These are phyloP conservation scores for Mycena metata DNA, from an alignment of 768 basidiomycete species.

Conservation along the genomic window DNA sequence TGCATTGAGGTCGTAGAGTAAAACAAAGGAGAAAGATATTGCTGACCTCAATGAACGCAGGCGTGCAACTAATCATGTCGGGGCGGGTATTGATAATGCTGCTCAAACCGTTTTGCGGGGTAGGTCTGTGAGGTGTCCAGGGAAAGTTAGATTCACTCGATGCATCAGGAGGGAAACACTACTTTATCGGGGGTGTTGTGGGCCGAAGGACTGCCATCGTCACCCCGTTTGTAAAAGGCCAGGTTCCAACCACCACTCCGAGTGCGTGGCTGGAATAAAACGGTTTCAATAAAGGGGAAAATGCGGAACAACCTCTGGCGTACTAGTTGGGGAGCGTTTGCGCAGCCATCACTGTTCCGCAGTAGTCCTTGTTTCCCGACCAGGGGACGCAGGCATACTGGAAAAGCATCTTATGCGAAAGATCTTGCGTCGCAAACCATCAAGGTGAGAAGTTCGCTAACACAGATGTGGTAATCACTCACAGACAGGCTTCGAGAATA, in stretches of 20 bases:
- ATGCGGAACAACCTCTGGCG: background rate
- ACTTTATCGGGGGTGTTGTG: slow-evolving; percentile 7
- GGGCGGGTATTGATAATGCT: slow-evolving; percentile 12
- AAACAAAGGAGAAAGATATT: background rate
- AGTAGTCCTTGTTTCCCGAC: slow-evolving; percentile 17
- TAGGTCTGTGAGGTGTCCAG: slow-evolving; percentile 2
- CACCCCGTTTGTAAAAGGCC: slow-evolving; percentile 4
- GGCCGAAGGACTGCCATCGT: slow-evolving; percentile 7
- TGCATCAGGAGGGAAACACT: background rate
- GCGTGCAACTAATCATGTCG: slow-evolving; percentile 4
- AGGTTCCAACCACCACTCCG: slow-evolving; percentile 4
- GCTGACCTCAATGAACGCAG: slow-evolving; percentile 18
- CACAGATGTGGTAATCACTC: background rate
- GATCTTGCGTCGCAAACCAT: background rate
- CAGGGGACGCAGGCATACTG: slow-evolving; percentile 11
- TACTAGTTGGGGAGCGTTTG: slow-evolving; percentile 24
- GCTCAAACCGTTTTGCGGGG: background rate
- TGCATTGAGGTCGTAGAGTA: background rate
- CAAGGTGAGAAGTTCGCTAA: too few species aligned
- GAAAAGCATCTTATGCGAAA: slow-evolving; percentile 22
- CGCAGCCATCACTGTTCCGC: slow-evolving; percentile 2
- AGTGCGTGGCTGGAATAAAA: slow-evolving; percentile 13
- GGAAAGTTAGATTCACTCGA: background rate
- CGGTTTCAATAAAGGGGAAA: background rate
- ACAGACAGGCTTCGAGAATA: slow-evolving; percentile 29